A percentile compares a stretch with the other conserved stretches of the same genome.
These are phyloP conservation scores for Xylaria curta DNA, from an alignment of 495 filamentous ascomycete genomes.

Conservation along the genomic window DNA sequence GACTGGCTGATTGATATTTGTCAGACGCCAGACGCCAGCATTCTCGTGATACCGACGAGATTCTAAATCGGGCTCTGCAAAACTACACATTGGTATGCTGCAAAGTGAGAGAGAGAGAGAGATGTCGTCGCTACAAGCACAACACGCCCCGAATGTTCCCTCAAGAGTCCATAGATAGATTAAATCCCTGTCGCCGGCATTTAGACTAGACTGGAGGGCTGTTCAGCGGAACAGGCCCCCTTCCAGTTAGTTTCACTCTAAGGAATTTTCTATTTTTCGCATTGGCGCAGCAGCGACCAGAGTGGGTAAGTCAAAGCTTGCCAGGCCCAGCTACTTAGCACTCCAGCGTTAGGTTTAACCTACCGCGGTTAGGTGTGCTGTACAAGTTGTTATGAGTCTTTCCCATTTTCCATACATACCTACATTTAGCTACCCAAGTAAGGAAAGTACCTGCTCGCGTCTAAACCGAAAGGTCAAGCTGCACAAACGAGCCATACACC, in stretches of 20 bases:
- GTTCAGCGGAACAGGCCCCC: conserved; percentile 18
- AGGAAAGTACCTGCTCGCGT: background rate
- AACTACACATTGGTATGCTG: background rate
- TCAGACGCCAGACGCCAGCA: conserved; percentile 9
- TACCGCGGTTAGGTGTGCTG: conserved; percentile 2
- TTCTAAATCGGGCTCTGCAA: conserved; percentile 13
- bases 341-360: background rate
- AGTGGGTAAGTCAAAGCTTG: conserved; percentile 5
- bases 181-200: conserved; percentile 17
- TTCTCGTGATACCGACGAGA: background rate
- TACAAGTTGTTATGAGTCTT: background rate
- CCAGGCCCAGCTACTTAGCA: background rate
- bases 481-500: background rate
- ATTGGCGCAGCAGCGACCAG: conserved; percentile 17
- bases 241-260: conserved; percentile 4
- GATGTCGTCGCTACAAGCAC: background rate
- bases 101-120: background rate
- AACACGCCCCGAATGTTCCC: background rate
- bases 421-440: background rate
- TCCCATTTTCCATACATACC: background rate
- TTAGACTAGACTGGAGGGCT: conserved; percentile 16
- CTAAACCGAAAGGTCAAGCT: background rate
- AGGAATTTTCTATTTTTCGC: conserved; percentile 20
- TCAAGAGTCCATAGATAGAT: background rate
- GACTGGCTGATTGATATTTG: conserved; percentile 2